Evolutionary conservation across 2,329 filamentous ascomycete species (phyloP).

Genomic region (Decorospora gaudefroyi): DNA sequence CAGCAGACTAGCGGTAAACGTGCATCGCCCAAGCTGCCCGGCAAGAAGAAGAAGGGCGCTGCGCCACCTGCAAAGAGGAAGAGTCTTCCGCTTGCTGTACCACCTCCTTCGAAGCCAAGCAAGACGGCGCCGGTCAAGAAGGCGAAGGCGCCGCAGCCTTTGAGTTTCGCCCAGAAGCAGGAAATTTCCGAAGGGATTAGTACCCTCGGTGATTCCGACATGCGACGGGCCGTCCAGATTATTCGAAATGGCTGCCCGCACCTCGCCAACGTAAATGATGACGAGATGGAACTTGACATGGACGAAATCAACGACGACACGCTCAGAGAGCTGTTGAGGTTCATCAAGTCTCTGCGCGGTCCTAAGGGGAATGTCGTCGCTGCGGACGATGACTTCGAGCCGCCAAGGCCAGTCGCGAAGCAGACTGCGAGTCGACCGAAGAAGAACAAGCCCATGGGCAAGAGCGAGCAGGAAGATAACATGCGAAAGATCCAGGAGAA

Average conservation of each 20-base stretch:
- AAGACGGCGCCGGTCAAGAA: constrained; percentile 53
- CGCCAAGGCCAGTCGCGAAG: constrained; percentile 45
- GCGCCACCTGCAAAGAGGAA: constrained; percentile 34
- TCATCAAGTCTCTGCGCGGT: constrained; percentile 54
- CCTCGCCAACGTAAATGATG: constrained; percentile 61
- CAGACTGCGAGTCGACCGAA: constrained; percentile 60
- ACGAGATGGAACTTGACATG: constrained; percentile 68
- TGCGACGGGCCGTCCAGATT: constrained; percentile 80
- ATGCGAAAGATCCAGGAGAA: constrained; percentile 67
- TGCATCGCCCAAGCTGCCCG: constrained; percentile 54
- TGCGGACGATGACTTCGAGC: constrained; percentile 58
- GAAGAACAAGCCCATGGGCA: constrained; percentile 79
- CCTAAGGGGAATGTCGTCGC: constrained; percentile 43
- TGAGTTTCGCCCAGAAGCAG: constrained; percentile 82
- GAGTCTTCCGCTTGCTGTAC: constrained; percentile 33
- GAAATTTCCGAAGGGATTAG: constrained; percentile 86
- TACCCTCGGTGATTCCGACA: constrained; percentile 75
- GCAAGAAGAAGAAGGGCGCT: constrained; percentile 53
- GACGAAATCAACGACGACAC: constrained; percentile 61
- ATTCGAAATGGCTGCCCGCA: constrained; percentile 83
- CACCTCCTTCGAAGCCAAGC: constrained; percentile 36
- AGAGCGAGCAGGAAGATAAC: constrained; percentile 69
- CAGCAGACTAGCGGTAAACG: constrained; percentile 56
- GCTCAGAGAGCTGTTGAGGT: constrained; percentile 60
- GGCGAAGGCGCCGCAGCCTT: constrained; percentile 64